Base-by-base conservation (phyloP, 768 basidiomycete genomes). In the Suillus weaverae region DNA sequence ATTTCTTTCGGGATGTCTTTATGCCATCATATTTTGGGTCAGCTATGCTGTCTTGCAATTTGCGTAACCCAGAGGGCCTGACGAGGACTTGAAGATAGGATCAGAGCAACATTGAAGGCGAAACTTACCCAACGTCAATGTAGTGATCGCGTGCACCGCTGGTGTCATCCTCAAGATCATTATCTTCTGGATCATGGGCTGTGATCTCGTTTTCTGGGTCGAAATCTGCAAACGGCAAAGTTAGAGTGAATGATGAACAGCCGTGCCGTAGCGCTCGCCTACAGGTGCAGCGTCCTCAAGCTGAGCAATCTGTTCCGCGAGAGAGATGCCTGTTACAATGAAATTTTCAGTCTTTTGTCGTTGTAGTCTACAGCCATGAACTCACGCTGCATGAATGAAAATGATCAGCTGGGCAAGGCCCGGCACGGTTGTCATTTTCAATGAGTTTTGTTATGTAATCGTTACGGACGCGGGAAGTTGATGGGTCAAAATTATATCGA, bases 11-110 rank as follows among this genome's bases (percentile, higher is more conserved):
- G 3, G 87, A 86, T 0, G 83, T 86, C 71, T 81, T 86, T 5
- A 85, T 80, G 22, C 89, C 92, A 50, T 85, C 85, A 77, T 97
- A 96, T 76, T 95, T 95, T 20, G 86, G 86, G 72, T 92, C 91
- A 35, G 85, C 78, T 61, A 93, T 76, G 65, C 84, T 86, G 36
- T 89, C 86, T 18, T 89, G 84, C 41, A 83, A 71, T 71, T 84
- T 89, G 36, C 92, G 84, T 60, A 97, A 72, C 38, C 83, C 76
- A 65, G 93, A 95, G 11, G 86, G 87, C 4, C 92, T 94, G 66
- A 66, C 41, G 62, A 41, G 63, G 65, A 68, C 46, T 56, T 54
- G 51, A 44, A 65, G 44, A 61, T 30, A 60, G 30, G 36, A 26
- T 20, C n/a, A 38, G 59, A 50, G 56, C 32, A 56, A 61, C 38